A percentile compares a stretch with the other conserved stretches of the same genome.
Conservation (phyloP, 2,329 filamentous ascomycete genomes). For the Alternaria incomplexa region DNA sequence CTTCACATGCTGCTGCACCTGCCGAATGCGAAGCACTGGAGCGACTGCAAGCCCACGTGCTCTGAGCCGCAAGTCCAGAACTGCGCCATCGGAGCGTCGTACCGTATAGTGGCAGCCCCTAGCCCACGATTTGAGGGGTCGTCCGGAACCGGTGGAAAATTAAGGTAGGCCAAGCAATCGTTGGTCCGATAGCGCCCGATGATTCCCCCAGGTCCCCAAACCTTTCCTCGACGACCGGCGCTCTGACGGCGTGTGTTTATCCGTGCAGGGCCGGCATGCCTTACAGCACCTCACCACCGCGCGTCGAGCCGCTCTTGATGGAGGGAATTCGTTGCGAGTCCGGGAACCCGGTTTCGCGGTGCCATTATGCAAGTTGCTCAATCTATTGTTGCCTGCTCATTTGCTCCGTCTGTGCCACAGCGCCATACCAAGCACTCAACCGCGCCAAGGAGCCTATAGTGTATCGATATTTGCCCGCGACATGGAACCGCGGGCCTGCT, state of each 20-base stretch:
- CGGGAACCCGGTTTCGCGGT: neutral
- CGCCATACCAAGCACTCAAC: neutral
- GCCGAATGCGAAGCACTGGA: neutral
- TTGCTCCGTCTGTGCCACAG: neutral
- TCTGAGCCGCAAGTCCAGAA: conserved; percentile 9
- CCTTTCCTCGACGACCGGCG: conserved; percentile 17
- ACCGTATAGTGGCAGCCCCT: conserved; percentile 10
- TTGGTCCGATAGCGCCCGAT: conserved; percentile 29
- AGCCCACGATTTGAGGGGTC: conserved; percentile 5
- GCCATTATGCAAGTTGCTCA: neutral
- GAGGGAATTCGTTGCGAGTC: neutral
- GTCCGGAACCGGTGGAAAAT: conserved; percentile 18
- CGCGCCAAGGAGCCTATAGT: neutral
- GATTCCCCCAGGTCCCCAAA: conserved; percentile 14
- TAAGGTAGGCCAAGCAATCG: conserved; percentile 45
- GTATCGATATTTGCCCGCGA: neutral
- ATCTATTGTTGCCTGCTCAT: neutral
- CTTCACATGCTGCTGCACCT: neutral
- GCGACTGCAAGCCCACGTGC: conserved; percentile 2
- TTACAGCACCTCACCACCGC: neutral
- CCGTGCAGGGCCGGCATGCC: neutral
- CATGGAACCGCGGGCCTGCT: neutral
- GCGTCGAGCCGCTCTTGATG: neutral
- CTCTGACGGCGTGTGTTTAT: conserved; percentile 4
- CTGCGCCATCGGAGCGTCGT: conserved; percentile 22